Evolutionary conservation across 371 early-diverging fungal species (phyloP), one percentile per base, ranked within the genome.

Genomic region (Syncephalis fuscata): DNA sequence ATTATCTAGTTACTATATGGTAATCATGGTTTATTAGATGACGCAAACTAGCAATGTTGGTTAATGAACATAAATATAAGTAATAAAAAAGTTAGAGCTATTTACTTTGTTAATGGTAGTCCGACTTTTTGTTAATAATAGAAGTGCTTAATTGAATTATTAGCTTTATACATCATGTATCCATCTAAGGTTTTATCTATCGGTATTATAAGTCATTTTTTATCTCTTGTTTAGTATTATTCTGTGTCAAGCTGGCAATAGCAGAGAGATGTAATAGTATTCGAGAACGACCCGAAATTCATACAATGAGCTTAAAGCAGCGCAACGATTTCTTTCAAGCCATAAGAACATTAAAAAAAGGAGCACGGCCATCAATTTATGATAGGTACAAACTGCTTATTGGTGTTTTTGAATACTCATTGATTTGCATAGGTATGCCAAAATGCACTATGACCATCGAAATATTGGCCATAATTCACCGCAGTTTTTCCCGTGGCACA

Each of bases 401-500:
- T 14, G 48, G 39, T 16, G 14, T 48, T 11, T 40, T 37, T 21
- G 22, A 21, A 10, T 16, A n/a, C 24, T n/a, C 19, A 23, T 24
- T 20, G 11, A 14, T 19, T 22, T 11, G 19, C n/a, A 21, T 20
- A 44, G 24, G 20, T 22, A 22, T 44, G 44, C 24, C 3, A 24
- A 19, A 14, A 44, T 44, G 14, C 44, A 44, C 20, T 22, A 22
- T 9, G 24, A 46, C 9, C 45, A 46, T n/a, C 42, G 45, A 11
- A 9, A 23, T 14, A 27, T 46, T 16, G 52, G 46, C 14, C 52
- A 52, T 16, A 20, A 17, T 16, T 40, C 46, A 2, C 52, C 46
- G 3, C 16, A 22, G 32, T 52, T 52, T 27, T 47, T 52, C n/a
- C 46, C 46, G 23, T 52, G 52, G 52, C 52, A 52, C 20, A n/a